Conservation (phyloP, 306 rosid species). For the Sophora flavescens region DNA sequence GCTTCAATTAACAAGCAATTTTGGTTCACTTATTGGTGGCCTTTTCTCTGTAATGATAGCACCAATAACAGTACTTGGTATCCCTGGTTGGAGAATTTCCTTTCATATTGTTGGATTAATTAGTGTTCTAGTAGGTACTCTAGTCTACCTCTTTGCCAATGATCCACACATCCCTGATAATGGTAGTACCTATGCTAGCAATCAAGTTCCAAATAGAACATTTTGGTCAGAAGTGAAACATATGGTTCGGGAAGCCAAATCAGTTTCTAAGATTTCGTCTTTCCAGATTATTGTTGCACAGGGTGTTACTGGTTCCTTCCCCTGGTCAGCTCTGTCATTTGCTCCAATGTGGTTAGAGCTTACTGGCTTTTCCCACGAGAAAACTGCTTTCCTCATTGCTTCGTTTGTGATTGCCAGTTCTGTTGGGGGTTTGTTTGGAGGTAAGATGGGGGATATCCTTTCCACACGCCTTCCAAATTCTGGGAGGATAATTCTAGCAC, state of each 20-base stretch:
- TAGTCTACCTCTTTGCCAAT: constrained; percentile 72
- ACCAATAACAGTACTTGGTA: constrained; percentile 76
- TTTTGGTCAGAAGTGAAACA: constrained; percentile 72
- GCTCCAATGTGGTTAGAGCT: constrained; percentile 98
- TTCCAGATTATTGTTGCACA: constrained; percentile 93
- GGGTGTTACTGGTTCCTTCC: constrained; percentile 94
- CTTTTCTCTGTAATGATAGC: constrained; percentile 80
- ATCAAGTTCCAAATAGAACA: constrained; percentile 50
- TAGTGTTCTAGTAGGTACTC: constrained; percentile 74
- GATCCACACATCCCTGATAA: constrained; percentile 76
- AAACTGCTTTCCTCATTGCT: constrained; percentile 81
- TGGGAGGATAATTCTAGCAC: constrained; percentile 90
- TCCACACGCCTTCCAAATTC: constrained; percentile 74
- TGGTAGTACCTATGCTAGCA: constrained; percentile 42
- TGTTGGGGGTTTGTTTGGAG: constrained; percentile 90
- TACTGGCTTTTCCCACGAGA: constrained; percentile 78
- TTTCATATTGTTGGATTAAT: constrained; percentile 85
- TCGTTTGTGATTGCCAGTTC: constrained; percentile 79
- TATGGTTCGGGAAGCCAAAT: constrained; percentile 68
- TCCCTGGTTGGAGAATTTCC: constrained; percentile 95
- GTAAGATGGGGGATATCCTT: constrained; percentile 86
- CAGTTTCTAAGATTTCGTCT: constrained; percentile 77
- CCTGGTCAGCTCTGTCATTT: constrained; percentile 93
- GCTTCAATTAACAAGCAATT: constrained; percentile 88
- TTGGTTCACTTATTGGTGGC: constrained; percentile 90